Evolutionary conservation across 2,329 filamentous ascomycete genomes (phyloP), one percentile per base, ranked within the genome.

Genomic region (Aspergillus sergii): DNA sequence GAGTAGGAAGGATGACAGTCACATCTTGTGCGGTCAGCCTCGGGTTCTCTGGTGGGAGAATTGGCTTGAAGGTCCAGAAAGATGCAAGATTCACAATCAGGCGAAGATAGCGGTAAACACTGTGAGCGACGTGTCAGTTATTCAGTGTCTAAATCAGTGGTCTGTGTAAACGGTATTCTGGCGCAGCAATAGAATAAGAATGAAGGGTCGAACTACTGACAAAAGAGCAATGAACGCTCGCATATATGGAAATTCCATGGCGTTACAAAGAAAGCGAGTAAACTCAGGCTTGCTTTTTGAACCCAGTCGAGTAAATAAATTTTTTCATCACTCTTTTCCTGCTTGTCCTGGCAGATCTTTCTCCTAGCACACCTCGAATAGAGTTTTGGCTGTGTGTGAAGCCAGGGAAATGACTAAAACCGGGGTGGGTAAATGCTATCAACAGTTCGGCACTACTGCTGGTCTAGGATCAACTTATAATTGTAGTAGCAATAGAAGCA

Each of bases 1-100:
- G 93, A 12, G 94, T 96, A 9, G 94, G 94, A 65, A 97, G 91
- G 71, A 98, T 92, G 67, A 97, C 93, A 7, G 94, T 97, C 72
- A 97, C 93, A 86, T 98, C 92, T 70, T 91, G 82, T 39, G 89
- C 86, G 32, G 89, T 92, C 75, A 93, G 89, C 51, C 84, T 89
- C n/a, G 94, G 93, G 66, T 93, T 91, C 63, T 88, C 87, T 46
- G 93, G 91, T 60, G 94, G 90, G 48, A 91, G 91, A 66, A 93
- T 91, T 30, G 94, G 93, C 78, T 89, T 91, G 82, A 96, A 97
- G 12, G 84, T 84, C 91, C 92, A 95, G 76, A 96, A 94, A 71
- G 91, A 93, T 71, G 91, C 82, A 72, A 92, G 88, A 76, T 97
- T 95, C 70, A 96, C 89, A 71, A 96, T 83, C 69, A 96, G 85